Base-by-base conservation (phyloP, 2,329 filamentous ascomycete genomes). In the Colletotrichum musicola region DNA sequence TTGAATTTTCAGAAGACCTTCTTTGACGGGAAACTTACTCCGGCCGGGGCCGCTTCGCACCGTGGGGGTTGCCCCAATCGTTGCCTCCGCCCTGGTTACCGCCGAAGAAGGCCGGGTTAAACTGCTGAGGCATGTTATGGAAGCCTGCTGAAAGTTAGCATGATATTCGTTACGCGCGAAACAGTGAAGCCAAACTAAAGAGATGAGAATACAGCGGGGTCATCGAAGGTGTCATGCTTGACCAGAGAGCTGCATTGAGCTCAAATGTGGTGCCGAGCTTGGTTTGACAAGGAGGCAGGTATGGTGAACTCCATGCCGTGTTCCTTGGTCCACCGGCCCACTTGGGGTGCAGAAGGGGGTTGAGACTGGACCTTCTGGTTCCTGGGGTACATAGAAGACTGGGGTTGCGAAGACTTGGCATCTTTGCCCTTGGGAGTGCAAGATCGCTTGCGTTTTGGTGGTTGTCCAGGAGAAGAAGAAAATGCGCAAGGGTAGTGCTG, bases 51-150 rank as follows among this genome's bases (percentile, higher is more conserved):
- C 93, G 86, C 82, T 96, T 96, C 4, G 90, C 90, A 35, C 92
- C 92, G 73, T 95, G 93, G 6, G 93, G 93, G 75, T 95, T 95
- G 84, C 92, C 93, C 80, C 89, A 89, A 63, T 90, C 90, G 66
- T 89, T 81, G 63, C 80, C 81, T 55, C 80, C 82, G 47, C 80
- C 79, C 71, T 86, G 85, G 73, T 84, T 81, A 58, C 82, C 82
- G 63, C 84, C 83, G 78, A 94, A 95, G 81, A 94, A 94, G 66
- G 85, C 88, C 44, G 90, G 88, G 76, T 92, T 93, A 81, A 94
- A 95, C 75, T 90, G 88, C 62, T 87, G 85, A 75, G 88, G 88
- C 82, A 91, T 90, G 69, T 85, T 88, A 81, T 90, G 89, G 79
- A 94, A 94, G 50, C 88, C 90, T 85, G 73, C 4, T 47, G 40